These are phyloP conservation scores for Dittrichia graveolens DNA, from an alignment of 129 eudicot genomes.

Conservation along the genomic window DNA sequence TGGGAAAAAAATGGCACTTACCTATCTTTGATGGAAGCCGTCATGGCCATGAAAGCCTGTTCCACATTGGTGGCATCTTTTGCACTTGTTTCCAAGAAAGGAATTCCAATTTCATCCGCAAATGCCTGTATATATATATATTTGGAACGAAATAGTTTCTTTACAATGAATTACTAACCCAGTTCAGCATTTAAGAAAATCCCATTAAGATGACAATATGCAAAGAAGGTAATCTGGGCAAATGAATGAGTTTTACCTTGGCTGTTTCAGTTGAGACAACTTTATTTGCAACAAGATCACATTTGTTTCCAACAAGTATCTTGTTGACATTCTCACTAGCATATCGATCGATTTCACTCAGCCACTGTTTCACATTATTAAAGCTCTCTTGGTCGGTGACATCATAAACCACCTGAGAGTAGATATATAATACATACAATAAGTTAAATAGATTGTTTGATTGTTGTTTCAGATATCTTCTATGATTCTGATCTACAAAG, in stretches of 20 bases:
- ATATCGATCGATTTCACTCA: slow-evolving; percentile 92
- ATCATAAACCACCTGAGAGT: slow-evolving; percentile 80
- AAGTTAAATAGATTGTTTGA: not conserved
- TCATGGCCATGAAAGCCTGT: slow-evolving; percentile 99
- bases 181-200: not conserved
- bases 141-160: not conserved
- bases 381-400: slow-evolving; percentile 94
- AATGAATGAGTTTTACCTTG: slow-evolving; percentile 44
- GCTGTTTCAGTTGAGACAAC: slow-evolving; percentile 78
- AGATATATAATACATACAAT: not conserved
- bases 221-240: not conserved
- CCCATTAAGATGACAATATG: not conserved
- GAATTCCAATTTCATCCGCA: slow-evolving; percentile 98
- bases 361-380: slow-evolving; percentile 97
- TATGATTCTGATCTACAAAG: too few species aligned
- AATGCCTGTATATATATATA: slow-evolving; percentile 52
- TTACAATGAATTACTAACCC: not conserved
- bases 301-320: slow-evolving; percentile 91
- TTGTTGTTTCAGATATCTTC: not conserved
- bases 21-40: slow-evolving; percentile 88
- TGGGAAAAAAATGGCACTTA: not conserved
- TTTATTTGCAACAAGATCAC: slow-evolving; percentile 69
- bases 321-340: slow-evolving; percentile 97
- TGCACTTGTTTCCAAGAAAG: slow-evolving; percentile 98
- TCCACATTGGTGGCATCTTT: slow-evolving; percentile 92